A percentile compares a stretch with the other conserved stretches of the same genome.
Evolutionary conservation across 495 filamentous ascomycete genomes (phyloP).

Genomic region (Aspergillus avenaceus): DNA sequence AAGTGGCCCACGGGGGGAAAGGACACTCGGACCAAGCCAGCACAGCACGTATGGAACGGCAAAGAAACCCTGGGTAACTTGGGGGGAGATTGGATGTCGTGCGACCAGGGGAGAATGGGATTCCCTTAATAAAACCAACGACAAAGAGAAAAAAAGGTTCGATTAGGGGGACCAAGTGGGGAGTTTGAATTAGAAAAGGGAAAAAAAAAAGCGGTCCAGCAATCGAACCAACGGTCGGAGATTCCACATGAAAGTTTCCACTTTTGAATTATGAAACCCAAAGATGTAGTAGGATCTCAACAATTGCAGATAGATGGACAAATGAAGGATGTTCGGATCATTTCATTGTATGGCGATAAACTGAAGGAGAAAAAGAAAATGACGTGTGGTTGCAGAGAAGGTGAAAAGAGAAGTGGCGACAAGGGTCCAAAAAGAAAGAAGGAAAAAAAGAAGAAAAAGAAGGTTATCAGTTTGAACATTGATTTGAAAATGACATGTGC

Average conservation of each 20-base stretch:
- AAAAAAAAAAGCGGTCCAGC: background rate
- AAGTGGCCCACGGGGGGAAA: background rate
- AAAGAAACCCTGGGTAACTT: background rate
- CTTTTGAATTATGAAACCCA: no score
- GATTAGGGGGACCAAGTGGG: background rate
- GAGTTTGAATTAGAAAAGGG: no score
- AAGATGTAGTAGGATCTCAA: no score
- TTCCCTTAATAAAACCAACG: no score
- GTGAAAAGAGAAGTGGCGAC: background rate
- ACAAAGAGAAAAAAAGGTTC: background rate
- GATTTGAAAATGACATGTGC: background rate
- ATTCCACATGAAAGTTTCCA: background rate
- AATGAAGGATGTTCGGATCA: background rate
- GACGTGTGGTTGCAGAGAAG: background rate
- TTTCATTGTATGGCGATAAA: background rate
- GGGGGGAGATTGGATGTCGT: background rate
- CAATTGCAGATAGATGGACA: background rate
- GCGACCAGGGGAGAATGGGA: no score
- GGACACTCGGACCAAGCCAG: constrained; percentile 1
- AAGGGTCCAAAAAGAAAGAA: background rate
- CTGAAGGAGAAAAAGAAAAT: background rate
- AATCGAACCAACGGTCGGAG: background rate
- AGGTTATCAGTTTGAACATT: background rate
- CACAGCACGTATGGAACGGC: background rate
- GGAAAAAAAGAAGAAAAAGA: background rate